Evolutionary conservation across 495 filamentous ascomycete genomes (phyloP), one percentile per base, ranked within the genome.

Genomic region (Talaromyces stipitatus): DNA sequence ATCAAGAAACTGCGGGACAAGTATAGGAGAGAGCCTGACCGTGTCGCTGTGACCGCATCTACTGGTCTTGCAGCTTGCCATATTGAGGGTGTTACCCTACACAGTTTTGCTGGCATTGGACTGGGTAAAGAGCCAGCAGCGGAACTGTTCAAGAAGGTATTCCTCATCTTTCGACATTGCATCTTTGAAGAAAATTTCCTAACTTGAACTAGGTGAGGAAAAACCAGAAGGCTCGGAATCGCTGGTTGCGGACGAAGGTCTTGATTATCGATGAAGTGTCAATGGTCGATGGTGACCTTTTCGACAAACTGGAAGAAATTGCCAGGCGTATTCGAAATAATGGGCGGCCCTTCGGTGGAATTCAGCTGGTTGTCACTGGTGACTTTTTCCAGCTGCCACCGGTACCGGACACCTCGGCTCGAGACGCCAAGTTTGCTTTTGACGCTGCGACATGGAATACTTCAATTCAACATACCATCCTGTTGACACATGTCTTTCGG

Each of bases 361-460:
- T 98, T 47, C 94, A 98, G 65, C 79, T 98, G 28, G 82, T 98
- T 41, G 89, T 98, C 48, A 97, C 95, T 0, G 94, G 94, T 2
- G 94, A 98, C 66, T 98, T 97, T 70, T 98, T 97, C 69, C 94
- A 98, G 70, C 69, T 98, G 12, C 94, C 94, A 4, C 94, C 94
- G 2, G 94, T 98, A 2, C 91, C 94, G 4, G 91, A 95, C 5
- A 61, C 64, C 7, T 77, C 79, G 52, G 84, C 82, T 30, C 81
- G 82, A 45, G 76, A 85, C 12, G 80, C 85, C 41, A 96, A 89
- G 66, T 98, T 98, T 68, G 86, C 91, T 1, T 98, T 98, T 63
- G 87, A 95, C 59, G 92, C 92, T 7, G 82, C 81, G 3, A 92
- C 90, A 0, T 98, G 94, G 94, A 87, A 79, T 59, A 94, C 91